phyloP scores from a whole-genome alignment of 441 rosid genomes.

The Gossypium schwendimanii region DNA sequence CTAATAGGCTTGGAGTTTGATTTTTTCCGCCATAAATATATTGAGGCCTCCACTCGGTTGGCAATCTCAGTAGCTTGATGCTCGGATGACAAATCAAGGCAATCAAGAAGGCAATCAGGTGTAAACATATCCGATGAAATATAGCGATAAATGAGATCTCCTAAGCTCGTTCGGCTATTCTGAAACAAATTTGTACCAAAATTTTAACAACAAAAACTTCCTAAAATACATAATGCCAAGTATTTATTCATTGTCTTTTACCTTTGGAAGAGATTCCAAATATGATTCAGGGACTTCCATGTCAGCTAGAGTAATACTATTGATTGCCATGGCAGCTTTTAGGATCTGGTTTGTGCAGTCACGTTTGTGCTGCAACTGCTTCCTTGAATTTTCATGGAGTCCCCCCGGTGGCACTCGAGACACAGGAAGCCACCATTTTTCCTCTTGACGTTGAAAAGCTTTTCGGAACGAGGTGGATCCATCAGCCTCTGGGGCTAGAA shows the following conservation, averaged over 20 bases:
- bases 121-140: conserved; percentile 79
- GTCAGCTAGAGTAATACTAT: conserved; percentile 67
- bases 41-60: conserved; percentile 77
- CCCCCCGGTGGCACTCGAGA: conserved; percentile 85
- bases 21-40: conserved; percentile 67
- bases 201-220: conserved; percentile 3
- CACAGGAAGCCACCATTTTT: conserved; percentile 99
- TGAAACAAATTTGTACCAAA: conserved; percentile 30
- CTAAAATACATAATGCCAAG: background rate
- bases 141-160: conserved; percentile 76
- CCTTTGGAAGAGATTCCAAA: conserved; percentile 91
- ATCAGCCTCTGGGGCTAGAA: conserved; percentile 65
- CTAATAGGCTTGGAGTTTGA: conserved; percentile 45
- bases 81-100: conserved; percentile 88
- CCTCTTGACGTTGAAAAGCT: conserved; percentile 86
- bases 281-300: conserved; percentile 90
- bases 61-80: conserved; percentile 94
- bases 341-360: conserved; percentile 93
- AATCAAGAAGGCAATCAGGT: conserved; percentile 83
- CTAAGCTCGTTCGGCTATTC: conserved; percentile 86
- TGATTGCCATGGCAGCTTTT: conserved; percentile 97
- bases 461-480: conserved; percentile 71
- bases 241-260: conserved; percentile 15
- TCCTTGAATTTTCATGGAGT: conserved; percentile 66
- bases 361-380: conserved; percentile 81